Evolutionary conservation across 805 yeast species (phyloP).

Genomic region (Wickerhamia fluorescens): DNA sequence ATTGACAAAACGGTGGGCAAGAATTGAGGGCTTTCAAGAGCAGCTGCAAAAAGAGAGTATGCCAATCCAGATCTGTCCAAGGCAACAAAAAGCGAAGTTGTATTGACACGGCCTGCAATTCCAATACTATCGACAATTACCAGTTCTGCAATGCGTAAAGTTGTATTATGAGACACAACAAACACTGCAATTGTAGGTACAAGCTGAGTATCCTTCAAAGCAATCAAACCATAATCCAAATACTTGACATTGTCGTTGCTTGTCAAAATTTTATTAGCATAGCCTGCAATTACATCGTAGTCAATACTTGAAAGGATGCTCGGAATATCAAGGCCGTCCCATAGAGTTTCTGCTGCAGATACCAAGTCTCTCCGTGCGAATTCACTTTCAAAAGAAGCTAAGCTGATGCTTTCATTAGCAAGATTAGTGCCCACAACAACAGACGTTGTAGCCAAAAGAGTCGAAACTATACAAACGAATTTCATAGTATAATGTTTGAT

Average conservation of each 20-base stretch:
- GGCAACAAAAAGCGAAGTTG: constrained; percentile 21
- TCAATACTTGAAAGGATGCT: constrained; percentile 8
- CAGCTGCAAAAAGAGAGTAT: constrained; percentile 18
- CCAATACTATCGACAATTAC: constrained; percentile 11
- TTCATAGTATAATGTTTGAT: too few relatives aligned
- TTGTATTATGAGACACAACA: constrained; percentile 17
- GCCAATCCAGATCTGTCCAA: constrained; percentile 25
- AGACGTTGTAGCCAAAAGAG: too few relatives aligned
- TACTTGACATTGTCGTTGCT: constrained; percentile 13
- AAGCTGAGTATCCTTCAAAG: constrained; percentile 16
- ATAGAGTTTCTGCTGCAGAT: constrained; percentile 5
- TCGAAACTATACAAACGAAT: too few relatives aligned
- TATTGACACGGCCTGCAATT: constrained; percentile 11
- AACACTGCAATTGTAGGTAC: constrained; percentile 17
- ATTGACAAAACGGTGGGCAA: constrained; percentile 18
- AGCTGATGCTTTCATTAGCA: too few relatives aligned
- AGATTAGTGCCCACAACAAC: too few relatives aligned
- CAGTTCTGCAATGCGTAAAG: constrained; percentile 12
- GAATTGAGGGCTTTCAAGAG: constrained; percentile 14
- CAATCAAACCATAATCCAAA: constrained; percentile 17
- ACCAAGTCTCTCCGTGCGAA: constrained; percentile 5
- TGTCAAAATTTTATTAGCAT: constrained; percentile 17
- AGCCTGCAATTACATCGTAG: constrained; percentile 23
- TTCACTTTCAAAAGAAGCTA: constrained; percentile 7
- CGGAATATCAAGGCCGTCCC: constrained; percentile 12